Evolutionary conservation across 2,329 filamentous ascomycete genomes (phyloP), one percentile per base, ranked within the genome.

Genomic region (Trichoderma sp.): DNA sequence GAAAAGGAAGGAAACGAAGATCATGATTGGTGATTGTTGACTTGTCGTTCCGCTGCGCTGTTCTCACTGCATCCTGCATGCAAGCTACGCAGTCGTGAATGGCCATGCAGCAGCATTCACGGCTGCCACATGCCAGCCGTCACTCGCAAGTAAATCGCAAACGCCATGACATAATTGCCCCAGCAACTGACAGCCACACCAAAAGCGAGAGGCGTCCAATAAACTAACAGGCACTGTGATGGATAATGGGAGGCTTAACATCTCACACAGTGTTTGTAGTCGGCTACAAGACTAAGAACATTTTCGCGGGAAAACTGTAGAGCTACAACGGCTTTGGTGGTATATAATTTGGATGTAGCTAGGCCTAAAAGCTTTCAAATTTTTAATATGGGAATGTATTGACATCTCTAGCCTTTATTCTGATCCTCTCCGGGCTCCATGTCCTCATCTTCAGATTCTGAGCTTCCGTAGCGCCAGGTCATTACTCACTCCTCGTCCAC

Each of bases 1-100:
- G 76, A 63, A 70, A 73, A 16, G 77, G 77, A 40, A 21, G 75
- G 76, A 71, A 79, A 77, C 62, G 76, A 72, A 70, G 79, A 77
- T 58, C 72, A 69, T 35, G 78, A 74, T 47, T 75, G 78, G 29
- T 49, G 40, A 5, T 13, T 24, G 10, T 49, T 49, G 76, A 77
- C 67, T 78, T 79, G 65, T 78, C 79, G 29, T 61, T 59, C 31
- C 68, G 69, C 78, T 79, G 29, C 59, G 59, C 31, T 68, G 69
- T 49, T 72, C 61, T 67, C 66, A 59, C 29, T 64, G 64, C 33
- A 43, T 63, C n/a, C 47, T 71, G 72, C 75, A 75, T 72, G 56
- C 21, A 66, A 69, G 27, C 53, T 47, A 62, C 72, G 72, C 31
- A 68, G 27, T 53, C 64, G 53, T 49, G 40, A 68, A 71, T 40